Percentiles rank a stretch among this genome's conserved stretches.
Conservation (phyloP, 1,284 basidiomycete genomes). For the Inonotus hispidus region DNA sequence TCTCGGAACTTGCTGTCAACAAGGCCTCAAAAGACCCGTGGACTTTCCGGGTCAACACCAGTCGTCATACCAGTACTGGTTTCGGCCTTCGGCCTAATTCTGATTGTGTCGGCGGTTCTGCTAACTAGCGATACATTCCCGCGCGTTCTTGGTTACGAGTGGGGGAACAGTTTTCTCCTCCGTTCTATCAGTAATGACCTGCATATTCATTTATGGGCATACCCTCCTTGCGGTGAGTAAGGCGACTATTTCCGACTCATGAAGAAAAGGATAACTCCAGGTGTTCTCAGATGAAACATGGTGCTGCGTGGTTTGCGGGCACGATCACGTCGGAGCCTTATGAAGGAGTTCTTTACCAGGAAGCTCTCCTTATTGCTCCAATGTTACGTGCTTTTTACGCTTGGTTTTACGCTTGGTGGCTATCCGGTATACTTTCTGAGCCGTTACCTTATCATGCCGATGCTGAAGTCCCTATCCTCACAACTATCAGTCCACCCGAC, state of each 20-base stretch:
- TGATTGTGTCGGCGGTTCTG: background rate
- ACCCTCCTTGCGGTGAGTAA: background rate
- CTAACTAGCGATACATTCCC: background rate
- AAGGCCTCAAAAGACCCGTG: background rate
- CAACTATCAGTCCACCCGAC: background rate
- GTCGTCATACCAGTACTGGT: background rate
- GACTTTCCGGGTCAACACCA: background rate
- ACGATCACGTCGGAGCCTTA: conserved; percentile 2
- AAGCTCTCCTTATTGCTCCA: too few relatives aligned
- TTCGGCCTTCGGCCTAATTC: background rate
- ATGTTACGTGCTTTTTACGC: background rate
- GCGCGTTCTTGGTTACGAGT: background rate
- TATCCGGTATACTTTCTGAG: background rate
- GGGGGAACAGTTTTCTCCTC: background rate
- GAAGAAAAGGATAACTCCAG: background rate
- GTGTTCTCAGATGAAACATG: background rate
- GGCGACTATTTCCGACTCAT: background rate
- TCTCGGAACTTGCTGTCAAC: background rate
- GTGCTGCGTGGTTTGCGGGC: background rate
- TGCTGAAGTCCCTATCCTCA: background rate
- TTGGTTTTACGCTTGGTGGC: background rate
- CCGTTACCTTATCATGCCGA: background rate
- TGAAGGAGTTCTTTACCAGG: background rate
- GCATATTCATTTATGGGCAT: background rate
- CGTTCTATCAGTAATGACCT: background rate